Conservation (phyloP, 2,329 filamentous ascomycete genomes). For the Magnaporthiopsis incrustans region DNA sequence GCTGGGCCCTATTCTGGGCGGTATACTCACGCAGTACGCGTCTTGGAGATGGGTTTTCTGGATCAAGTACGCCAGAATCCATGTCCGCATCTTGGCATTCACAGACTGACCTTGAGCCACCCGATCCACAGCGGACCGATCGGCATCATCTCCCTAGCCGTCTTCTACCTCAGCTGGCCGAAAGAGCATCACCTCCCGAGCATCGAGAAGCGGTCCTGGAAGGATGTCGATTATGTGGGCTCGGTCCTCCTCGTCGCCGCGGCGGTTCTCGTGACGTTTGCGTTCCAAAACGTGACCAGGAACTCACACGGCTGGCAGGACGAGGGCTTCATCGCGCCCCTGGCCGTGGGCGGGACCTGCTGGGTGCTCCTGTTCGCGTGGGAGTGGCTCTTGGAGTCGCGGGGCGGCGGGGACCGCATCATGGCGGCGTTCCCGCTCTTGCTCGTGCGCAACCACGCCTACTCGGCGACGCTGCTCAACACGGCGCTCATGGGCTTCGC, state of each 20-base stretch:
- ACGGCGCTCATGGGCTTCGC: constrained; percentile 43
- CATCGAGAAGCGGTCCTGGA: constrained; percentile 33
- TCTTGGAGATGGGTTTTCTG: constrained; percentile 51
- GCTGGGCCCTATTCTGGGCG: constrained; percentile 43
- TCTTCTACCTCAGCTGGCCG: constrained; percentile 46
- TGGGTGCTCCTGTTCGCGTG: constrained; percentile 31
- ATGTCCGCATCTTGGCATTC: neutral
- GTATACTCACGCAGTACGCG: constrained; percentile 38
- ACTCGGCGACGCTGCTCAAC: constrained; percentile 32
- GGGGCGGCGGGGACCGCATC: constrained; percentile 17
- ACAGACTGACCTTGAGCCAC: constrained; percentile 11
- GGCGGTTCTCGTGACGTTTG: constrained; percentile 47
- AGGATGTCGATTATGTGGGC: constrained; percentile 44
- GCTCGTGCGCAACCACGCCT: constrained; percentile 39
- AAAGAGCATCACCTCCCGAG: constrained; percentile 28
- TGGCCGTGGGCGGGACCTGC: constrained; percentile 27
- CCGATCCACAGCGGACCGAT: constrained; percentile 38
- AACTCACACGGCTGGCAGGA: constrained; percentile 31
- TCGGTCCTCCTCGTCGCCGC: constrained; percentile 45
- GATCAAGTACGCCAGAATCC: constrained; percentile 39
- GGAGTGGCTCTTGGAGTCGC: constrained; percentile 24
- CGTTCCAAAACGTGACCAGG: constrained; percentile 44
- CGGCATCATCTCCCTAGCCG: constrained; percentile 33
- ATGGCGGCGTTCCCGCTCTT: constrained; percentile 38
- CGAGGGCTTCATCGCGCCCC: constrained; percentile 32